Percentiles rank a stretch among this genome's conserved stretches.
These are phyloP conservation scores for Rhodosorus marinus DNA, from an alignment of 23 red algal genomes.

Conservation along the genomic window DNA sequence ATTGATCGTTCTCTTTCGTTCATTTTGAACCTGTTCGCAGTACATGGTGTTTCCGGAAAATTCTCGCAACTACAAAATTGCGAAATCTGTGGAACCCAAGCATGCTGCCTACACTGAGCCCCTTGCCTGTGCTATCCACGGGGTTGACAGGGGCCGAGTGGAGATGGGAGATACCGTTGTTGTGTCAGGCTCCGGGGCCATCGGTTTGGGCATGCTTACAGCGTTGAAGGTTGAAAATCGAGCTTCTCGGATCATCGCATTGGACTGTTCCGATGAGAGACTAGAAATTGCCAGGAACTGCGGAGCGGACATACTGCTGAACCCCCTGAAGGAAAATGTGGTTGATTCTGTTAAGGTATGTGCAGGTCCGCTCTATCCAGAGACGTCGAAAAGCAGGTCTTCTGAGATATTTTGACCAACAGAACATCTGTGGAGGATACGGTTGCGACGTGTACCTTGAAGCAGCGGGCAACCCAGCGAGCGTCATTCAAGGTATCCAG, in stretches of 20 bases:
- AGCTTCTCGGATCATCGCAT: conserved; percentile 28
- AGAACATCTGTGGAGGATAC: too few relatives aligned
- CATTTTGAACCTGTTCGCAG: neutral
- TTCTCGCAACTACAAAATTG: conserved; percentile 32
- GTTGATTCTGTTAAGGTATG: conserved; percentile 4
- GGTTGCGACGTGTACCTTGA: conserved; percentile 77
- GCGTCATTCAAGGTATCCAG: conserved; percentile 43
- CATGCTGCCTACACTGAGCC: conserved; percentile 64
- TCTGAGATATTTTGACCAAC: too few relatives aligned
- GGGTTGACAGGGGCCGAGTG: conserved; percentile 22
- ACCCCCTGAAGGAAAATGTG: conserved; percentile 11
- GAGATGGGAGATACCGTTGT: conserved; percentile 45
- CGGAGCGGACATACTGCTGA: conserved; percentile 43
- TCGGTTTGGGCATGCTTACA: conserved; percentile 46
- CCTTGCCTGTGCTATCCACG: conserved; percentile 45
- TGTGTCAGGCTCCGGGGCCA: conserved; percentile 45
- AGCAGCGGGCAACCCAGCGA: conserved; percentile 24
- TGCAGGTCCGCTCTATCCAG: too few relatives aligned
- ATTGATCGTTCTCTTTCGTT: neutral
- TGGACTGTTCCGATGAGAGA: conserved; percentile 36
- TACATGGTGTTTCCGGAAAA: conserved; percentile 51
- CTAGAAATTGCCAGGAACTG: conserved; percentile 43
- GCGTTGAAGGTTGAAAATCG: conserved; percentile 5
- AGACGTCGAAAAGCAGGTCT: too few relatives aligned
- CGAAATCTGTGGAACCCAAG: conserved; percentile 8